Conservation (phyloP, 345 rosid genomes). For the Hirschfeldia incana region DNA sequence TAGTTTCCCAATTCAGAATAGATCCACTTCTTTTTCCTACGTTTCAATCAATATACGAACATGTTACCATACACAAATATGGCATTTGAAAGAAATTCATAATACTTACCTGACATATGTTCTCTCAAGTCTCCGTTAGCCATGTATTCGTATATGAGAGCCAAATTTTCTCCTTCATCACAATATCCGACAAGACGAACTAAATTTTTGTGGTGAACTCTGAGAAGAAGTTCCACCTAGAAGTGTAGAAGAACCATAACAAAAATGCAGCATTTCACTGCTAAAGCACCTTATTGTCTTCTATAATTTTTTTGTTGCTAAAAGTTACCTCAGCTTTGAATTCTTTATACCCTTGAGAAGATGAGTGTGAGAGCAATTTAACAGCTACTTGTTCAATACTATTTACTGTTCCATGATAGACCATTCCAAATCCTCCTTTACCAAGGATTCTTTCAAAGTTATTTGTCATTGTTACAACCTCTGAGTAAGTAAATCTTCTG, state of each 20-base stretch:
- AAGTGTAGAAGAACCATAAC: neutral
- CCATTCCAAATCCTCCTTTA: conserved; percentile 53
- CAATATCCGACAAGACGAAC: conserved; percentile 47
- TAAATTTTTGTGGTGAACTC: conserved; percentile 51
- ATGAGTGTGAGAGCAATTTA: conserved; percentile 48
- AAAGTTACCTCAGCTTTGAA: conserved; percentile 48
- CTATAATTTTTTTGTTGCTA: neutral
- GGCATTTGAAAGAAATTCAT: neutral
- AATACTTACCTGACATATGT: conserved; percentile 35
- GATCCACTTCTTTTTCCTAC: conserved; percentile 30
- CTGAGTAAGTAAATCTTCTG: conserved; percentile 37
- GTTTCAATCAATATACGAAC: neutral
- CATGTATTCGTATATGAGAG: conserved; percentile 52
- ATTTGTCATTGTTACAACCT: conserved; percentile 44
- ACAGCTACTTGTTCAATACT: conserved; percentile 45
- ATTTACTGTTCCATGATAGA: conserved; percentile 45
- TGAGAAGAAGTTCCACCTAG: conserved; percentile 46
- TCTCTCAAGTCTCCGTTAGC: conserved; percentile 39
- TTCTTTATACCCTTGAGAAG: conserved; percentile 51
- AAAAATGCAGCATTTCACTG: neutral
- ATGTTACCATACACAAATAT: neutral
- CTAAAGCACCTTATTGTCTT: neutral
- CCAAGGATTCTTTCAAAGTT: conserved; percentile 45
- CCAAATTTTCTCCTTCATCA: conserved; percentile 43
- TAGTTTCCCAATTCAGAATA: conserved; percentile 46